A percentile compares a stretch with the other conserved stretches of the same genome.
Conservation (phyloP, 2,329 filamentous ascomycete species). For the Verticillium isaacii region DNA sequence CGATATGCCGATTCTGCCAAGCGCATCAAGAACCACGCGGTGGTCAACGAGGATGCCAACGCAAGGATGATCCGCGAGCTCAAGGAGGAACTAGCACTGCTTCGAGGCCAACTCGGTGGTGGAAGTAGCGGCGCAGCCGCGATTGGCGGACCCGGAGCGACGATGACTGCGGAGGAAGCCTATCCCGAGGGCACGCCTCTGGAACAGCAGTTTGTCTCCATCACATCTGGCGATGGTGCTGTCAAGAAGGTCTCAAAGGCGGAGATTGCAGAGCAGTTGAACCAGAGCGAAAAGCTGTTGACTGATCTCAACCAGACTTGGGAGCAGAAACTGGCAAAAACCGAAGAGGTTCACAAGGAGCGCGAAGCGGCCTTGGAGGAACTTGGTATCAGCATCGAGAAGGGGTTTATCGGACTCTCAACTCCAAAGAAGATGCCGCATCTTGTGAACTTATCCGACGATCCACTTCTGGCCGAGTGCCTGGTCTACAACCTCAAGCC, state of each 20-base stretch:
- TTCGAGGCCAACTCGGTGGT: slow-evolving; percentile 79
- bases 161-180: slow-evolving; percentile 62
- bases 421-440: slow-evolving; percentile 99
- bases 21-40: slow-evolving; percentile 99
- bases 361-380: slow-evolving; percentile 92
- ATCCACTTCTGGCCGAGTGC: slow-evolving; percentile 90
- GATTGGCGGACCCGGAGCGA: slow-evolving; percentile 24
- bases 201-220: slow-evolving; percentile 94
- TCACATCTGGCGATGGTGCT: slow-evolving; percentile 77
- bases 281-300: slow-evolving; percentile 93
- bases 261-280: slow-evolving; percentile 94
- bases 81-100: slow-evolving; percentile 85
- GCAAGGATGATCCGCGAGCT: slow-evolving; percentile 97
- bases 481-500: slow-evolving; percentile 98
- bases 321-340: slow-evolving; percentile 94
- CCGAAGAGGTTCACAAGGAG: slow-evolving; percentile 96
- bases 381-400: slow-evolving; percentile 97
- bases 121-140: slow-evolving; percentile 43
- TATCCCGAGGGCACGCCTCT: slow-evolving; percentile 90
- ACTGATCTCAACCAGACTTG: slow-evolving; percentile 96
- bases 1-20: slow-evolving; percentile 97
- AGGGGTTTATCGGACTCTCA: slow-evolving; percentile 90
- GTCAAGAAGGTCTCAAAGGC: slow-evolving; percentile 97
- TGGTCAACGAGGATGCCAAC: slow-evolving; percentile 98
- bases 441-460: slow-evolving; percentile 94